Base-by-base conservation (phyloP, 345 rosid species). In the Rhizophora mangle region DNA sequence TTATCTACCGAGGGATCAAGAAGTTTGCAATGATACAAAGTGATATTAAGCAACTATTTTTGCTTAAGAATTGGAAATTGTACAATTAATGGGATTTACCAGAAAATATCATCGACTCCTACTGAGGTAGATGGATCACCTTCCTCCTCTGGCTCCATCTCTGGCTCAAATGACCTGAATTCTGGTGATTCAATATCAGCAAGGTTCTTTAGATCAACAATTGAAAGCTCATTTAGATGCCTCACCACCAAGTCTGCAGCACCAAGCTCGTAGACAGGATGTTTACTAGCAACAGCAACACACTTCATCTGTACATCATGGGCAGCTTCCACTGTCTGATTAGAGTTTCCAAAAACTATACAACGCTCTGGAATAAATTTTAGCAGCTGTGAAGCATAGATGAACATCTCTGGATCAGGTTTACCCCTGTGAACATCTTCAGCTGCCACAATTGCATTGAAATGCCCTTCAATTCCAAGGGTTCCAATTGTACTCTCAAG, bases 371-470 rank as follows among this genome's bases (percentile, higher is more conserved):
- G 93, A 74, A 88, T 89, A 62, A 92, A 87, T 37, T 90, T 80
- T 54, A 95, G 87, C 68, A 90, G 91, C 84, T 95, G 96, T 27
- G 97, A 87, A 2, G 97, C 97, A 4, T 92, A 90, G 6, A 80
- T 55, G 29, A 86, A 95, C 99, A 95, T 95, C 85, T 95, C 99
- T 0, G 99, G 97, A 73, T 95, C 99, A 0, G 99, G 97, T 74
- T 87, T 95, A 49, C 99, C 99, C 72, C 99, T 80, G 64, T 88
- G 69, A 60, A 88, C 96, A 76, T 95, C 99, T 77, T 95, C 99
- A 2, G 97, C 91, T 0, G 97, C 87, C 27, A 90, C 87, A 39
- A 88, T 80, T 26, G 82, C 97, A 43, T 71, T 90, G 81, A 95
- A 92, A 80, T 74, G 81, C 57, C 86, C 89, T 32, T 79, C 84